Conservation (phyloP, 768 basidiomycete species). For the Termitomyces sp. region DNA sequence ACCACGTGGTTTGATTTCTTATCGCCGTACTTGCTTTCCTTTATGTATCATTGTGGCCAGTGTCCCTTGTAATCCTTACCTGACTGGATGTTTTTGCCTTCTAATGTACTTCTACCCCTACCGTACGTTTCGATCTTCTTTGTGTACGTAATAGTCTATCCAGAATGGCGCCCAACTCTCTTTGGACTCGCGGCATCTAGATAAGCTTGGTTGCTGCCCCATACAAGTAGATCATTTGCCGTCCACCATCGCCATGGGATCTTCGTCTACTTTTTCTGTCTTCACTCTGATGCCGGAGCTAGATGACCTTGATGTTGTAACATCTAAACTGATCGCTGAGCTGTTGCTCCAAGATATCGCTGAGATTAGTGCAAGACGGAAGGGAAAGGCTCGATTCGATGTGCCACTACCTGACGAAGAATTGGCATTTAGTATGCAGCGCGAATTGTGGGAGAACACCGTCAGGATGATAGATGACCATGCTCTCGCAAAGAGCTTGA, state of each 20-base stretch:
- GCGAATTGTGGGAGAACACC: conserved; percentile 5
- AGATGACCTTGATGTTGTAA: conserved; percentile 6
- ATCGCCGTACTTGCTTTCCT: background rate
- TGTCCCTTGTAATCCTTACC: background rate
- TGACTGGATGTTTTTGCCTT: background rate
- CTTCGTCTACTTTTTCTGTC: background rate
- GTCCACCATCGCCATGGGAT: conserved; percentile 1
- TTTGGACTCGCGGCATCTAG: background rate
- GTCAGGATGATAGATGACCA: conserved; percentile 7
- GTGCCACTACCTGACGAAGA: conserved; percentile 15
- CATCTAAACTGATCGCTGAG: conserved; percentile 9
- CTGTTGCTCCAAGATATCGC: conserved; percentile 6
- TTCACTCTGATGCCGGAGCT: background rate
- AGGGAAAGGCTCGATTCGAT: conserved; percentile 16
- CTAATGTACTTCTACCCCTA: background rate
- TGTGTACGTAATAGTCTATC: background rate
- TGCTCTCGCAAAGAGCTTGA: conserved; percentile 13
- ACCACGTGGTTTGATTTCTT: background rate
- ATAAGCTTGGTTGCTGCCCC: background rate
- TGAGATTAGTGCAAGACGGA: conserved; percentile 11
- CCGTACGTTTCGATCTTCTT: background rate
- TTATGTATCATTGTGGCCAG: background rate
- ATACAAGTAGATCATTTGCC: background rate
- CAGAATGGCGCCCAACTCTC: background rate
- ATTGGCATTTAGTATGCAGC: conserved; percentile 12